A percentile compares a stretch with the other conserved stretches of the same genome.
phyloP scores from a whole-genome alignment of 176 grass and related monocot genomes.

The Raddia guianensis region DNA sequence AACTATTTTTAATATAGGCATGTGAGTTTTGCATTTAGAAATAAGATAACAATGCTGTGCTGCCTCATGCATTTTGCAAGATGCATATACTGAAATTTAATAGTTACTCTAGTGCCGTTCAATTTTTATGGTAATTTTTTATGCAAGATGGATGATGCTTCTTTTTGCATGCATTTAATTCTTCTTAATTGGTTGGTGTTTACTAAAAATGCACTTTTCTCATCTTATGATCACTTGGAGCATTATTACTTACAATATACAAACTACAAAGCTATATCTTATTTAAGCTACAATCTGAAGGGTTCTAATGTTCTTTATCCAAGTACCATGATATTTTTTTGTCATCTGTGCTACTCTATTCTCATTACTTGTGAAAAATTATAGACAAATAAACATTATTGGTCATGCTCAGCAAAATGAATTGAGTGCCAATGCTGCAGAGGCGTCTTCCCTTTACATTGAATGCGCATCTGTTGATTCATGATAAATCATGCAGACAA shows the following conservation, averaged over 20 bases:
- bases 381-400: neutral
- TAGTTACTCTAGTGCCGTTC: neutral
- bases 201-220: neutral
- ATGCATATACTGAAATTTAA: neutral
- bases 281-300: neutral
- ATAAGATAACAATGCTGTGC: neutral
- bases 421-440: slow-evolving; percentile 18
- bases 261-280: neutral
- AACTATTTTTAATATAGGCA: neutral
- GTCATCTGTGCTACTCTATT: slow-evolving; percentile 17
- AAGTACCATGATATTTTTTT: slow-evolving; percentile 15
- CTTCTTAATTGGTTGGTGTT: slow-evolving; percentile 19
- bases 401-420: neutral
- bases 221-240: neutral
- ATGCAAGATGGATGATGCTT: slow-evolving; percentile 12
- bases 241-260: neutral
- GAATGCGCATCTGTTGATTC: slow-evolving; percentile 2
- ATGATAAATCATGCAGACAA: neutral
- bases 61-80: slow-evolving; percentile 15
- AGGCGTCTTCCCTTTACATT: neutral
- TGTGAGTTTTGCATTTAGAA: slow-evolving; percentile 10
- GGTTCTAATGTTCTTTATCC: neutral
- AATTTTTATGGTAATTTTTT: neutral
- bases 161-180: slow-evolving; percentile 1
- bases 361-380: neutral